Evolutionary conservation across 192 early-diverging fungal species (phyloP).

Genomic region (Entrophospora sp.): DNA sequence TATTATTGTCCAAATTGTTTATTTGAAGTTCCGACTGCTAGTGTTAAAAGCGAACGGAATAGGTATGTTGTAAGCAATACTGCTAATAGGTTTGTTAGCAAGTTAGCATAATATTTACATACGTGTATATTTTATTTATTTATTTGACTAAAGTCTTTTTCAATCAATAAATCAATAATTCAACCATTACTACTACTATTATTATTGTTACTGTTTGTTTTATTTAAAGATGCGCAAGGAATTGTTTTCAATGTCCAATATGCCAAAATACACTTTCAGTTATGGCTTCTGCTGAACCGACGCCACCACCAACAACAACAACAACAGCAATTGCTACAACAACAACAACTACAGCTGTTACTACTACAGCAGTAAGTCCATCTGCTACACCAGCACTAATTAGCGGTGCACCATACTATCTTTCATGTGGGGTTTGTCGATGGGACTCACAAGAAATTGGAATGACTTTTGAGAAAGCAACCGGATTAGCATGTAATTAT

Average conservation of each 20-base stretch:
- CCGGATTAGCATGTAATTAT: constrained; percentile 69
- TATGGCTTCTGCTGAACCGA: constrained; percentile 44
- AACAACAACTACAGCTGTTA: not conserved
- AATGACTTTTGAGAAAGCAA: constrained; percentile 90
- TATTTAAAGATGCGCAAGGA: constrained; percentile 65
- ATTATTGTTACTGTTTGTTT: not conserved
- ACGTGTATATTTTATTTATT: no score
- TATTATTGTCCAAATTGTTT: constrained; percentile 96
- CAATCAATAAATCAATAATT: not conserved
- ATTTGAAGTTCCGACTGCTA: constrained; percentile 94
- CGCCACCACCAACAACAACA: not conserved
- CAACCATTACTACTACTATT: not conserved
- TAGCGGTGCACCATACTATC: constrained; percentile 48
- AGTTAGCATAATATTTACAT: not conserved
- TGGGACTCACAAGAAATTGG: constrained; percentile 92
- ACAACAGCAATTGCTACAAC: constrained; percentile 17
- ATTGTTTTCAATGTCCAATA: constrained; percentile 89
- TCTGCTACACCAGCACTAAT: constrained; percentile 16
- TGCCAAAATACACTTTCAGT: constrained; percentile 76
- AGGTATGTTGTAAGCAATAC: constrained; percentile 37
- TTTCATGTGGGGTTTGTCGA: constrained; percentile 78
- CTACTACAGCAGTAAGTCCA: constrained; percentile 13
- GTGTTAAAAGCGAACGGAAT: constrained; percentile 93
- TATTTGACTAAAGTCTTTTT: no score
- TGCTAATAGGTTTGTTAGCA: not conserved